These are phyloP conservation scores for Beauveria australis DNA, from an alignment of 2,329 filamentous ascomycete species.

Conservation along the genomic window DNA sequence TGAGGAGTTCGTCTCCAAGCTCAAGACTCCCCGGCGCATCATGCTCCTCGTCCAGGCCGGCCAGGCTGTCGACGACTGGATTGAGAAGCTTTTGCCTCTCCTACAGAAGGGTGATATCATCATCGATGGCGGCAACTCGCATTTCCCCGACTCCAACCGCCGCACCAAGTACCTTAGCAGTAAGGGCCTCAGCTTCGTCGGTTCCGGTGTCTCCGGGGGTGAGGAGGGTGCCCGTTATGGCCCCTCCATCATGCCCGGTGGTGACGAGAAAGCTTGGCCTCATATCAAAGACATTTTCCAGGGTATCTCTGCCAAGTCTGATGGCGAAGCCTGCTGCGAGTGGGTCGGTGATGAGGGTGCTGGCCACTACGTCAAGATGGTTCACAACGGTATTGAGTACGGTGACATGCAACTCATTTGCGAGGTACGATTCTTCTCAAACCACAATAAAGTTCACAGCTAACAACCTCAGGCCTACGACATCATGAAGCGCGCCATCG, in stretches of 20 bases:
- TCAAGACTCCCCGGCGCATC: slow-evolving; percentile 93
- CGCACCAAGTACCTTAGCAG: slow-evolving; percentile 75
- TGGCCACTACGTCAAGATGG: slow-evolving; percentile 99
- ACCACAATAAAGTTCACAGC: not conserved
- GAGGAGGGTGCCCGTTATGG: slow-evolving; percentile 98
- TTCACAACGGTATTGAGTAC: slow-evolving; percentile 99
- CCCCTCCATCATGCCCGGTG: slow-evolving; percentile 97
- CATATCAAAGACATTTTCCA: slow-evolving; percentile 99
- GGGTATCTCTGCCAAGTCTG: slow-evolving; percentile 93
- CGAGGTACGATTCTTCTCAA: slow-evolving; percentile 54
- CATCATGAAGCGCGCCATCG: slow-evolving; percentile 97
- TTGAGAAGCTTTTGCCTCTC: slow-evolving; percentile 82
- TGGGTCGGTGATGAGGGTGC: slow-evolving; percentile 99
- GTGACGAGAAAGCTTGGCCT: slow-evolving; percentile 96
- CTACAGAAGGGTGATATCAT: slow-evolving; percentile 89
- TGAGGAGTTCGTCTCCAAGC: slow-evolving; percentile 91
- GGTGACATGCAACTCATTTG: slow-evolving; percentile 99
- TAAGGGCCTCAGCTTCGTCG: slow-evolving; percentile 94
- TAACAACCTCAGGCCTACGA: slow-evolving; percentile 73
- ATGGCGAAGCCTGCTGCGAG: slow-evolving; percentile 95
- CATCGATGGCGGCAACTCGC: slow-evolving; percentile 94
- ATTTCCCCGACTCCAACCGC: slow-evolving; percentile 93
- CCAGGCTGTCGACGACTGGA: slow-evolving; percentile 97
- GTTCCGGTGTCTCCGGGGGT: slow-evolving; percentile 95
- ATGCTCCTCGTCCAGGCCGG: slow-evolving; percentile 99